Evolutionary conservation across 208 protist species (phyloP), one percentile per base, ranked within the genome.

Genomic region (Leptomonas seymouri): DNA sequence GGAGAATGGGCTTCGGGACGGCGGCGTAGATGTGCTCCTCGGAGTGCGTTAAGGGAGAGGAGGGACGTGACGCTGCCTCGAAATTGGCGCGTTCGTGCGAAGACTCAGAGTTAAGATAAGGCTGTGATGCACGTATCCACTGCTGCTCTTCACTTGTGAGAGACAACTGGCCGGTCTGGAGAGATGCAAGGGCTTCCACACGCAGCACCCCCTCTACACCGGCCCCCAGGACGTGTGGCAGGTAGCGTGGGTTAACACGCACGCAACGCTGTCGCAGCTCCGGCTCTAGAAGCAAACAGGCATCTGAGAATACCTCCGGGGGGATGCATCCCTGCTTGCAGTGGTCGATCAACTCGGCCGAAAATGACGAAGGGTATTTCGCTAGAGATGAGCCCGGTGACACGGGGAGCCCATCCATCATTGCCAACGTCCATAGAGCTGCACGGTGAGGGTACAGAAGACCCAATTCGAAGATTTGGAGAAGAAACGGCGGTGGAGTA

Each of bases 221-320:
- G 8, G 14, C 60, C 27, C 27, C 44, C 3, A 61, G 14, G 25
- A 81, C 68, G 0, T 45, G 53, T 15, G 44, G 42, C 5, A 55
- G 4, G 50, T 30, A 67, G 20, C 63, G 54, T 28, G 86, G 81
- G 23, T 87, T 82, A 6, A 96, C 25, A 4, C 88, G 86, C 9
- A 91, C 69, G 66, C 89, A 94, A 15, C 91, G 82, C 14, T 72
- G 78, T 25, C 44, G 45, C 2, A 39, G 9, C 21, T 69, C 34
- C 4, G 36, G 18, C 12, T 23, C 9, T 75, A 74, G 41, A 12
- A 81, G 16, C 44, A 50, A n/a, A 9, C 15, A 53, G 0, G 85
- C 51, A 39, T 96, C 81, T 18, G 41, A 51, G 70, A 92, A 95
- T 14, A 95, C 75, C 15, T 74, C 57, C 12, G 87, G 74, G 3